phyloP scores from a whole-genome alignment of 495 filamentous ascomycete species.

The Podospora pseudoanserina region DNA sequence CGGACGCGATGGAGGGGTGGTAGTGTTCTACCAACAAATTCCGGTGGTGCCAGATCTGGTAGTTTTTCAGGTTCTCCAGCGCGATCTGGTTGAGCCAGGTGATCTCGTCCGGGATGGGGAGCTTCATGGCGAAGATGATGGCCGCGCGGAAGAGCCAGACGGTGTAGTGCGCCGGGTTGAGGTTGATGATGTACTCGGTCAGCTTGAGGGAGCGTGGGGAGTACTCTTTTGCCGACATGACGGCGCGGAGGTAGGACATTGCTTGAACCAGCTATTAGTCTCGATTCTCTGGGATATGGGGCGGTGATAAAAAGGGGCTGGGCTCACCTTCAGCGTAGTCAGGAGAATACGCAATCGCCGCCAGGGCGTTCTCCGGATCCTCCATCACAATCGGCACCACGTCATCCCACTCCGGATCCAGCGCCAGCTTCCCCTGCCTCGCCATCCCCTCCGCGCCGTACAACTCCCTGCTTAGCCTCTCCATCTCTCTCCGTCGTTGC shows the following conservation, averaged over 20 bases:
- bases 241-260: slow-evolving; percentile 79
- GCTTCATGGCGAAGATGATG: slow-evolving; percentile 62
- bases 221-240: slow-evolving; percentile 86
- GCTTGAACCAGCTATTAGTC: slow-evolving; percentile 32
- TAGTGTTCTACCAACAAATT: slow-evolving; percentile 74
- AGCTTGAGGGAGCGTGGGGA: slow-evolving; percentile 73
- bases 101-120: slow-evolving; percentile 66
- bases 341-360: slow-evolving; percentile 79
- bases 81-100: slow-evolving; percentile 81
- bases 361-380: slow-evolving; percentile 76
- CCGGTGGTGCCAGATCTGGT: slow-evolving; percentile 98
- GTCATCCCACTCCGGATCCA: slow-evolving; percentile 77
- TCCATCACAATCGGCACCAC: slow-evolving; percentile 77
- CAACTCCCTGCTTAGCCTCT: slow-evolving; percentile 36
- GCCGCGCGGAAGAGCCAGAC: slow-evolving; percentile 94
- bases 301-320: background rate
- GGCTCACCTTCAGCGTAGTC: slow-evolving; percentile 80
- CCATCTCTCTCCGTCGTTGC: slow-evolving; percentile 43
- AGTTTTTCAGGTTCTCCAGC: slow-evolving; percentile 86
- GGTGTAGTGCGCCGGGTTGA: slow-evolving; percentile 97
- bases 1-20: slow-evolving; percentile 47
- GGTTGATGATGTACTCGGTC: slow-evolving; percentile 79
- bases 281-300: background rate
- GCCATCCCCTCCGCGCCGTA: slow-evolving; percentile 34
- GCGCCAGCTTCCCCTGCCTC: slow-evolving; percentile 51